These are phyloP conservation scores for Neofusicoccum sp. DNA, from an alignment of 2,329 filamentous ascomycete genomes.

Conservation along the genomic window DNA sequence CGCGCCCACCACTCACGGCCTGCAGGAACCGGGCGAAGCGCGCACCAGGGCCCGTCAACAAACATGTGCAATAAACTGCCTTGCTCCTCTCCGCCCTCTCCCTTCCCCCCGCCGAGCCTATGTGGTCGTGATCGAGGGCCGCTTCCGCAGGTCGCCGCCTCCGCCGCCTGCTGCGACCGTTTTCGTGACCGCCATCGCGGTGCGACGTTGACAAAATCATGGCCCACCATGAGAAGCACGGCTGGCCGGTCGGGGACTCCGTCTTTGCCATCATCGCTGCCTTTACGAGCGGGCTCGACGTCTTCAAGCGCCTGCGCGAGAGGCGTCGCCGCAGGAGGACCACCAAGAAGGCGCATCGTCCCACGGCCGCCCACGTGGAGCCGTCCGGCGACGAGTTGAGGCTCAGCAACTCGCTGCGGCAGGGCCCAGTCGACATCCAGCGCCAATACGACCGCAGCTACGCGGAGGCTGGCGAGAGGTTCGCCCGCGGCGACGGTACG, in stretches of 20 bases:
- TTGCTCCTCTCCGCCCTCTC: background rate
- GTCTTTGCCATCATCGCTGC: slow-evolving; percentile 45
- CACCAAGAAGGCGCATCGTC: background rate
- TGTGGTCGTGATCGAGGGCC: too few relatives aligned
- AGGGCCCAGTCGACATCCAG: slow-evolving; percentile 43
- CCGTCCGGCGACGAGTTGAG: slow-evolving; percentile 35
- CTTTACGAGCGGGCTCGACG: slow-evolving; percentile 45
- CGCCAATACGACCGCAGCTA: slow-evolving; percentile 42
- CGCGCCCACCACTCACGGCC: background rate
- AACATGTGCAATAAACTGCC: slow-evolving; percentile 6
- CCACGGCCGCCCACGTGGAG: background rate
- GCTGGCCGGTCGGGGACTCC: slow-evolving; percentile 18
- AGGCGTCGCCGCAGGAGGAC: slow-evolving; percentile 32
- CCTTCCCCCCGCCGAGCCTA: background rate
- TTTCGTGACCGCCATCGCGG: background rate
- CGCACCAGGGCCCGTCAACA: background rate
- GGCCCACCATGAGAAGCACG: slow-evolving; percentile 9
- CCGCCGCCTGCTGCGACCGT: background rate
- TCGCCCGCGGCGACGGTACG: slow-evolving; percentile 47
- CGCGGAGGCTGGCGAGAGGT: slow-evolving; percentile 36
- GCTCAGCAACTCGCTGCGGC: slow-evolving; percentile 40
- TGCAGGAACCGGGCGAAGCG: background rate
- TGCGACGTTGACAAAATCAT: background rate
- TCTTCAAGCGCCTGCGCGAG: slow-evolving; percentile 44
- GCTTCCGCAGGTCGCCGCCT: background rate